Base-by-base conservation (phyloP, 2,329 filamentous ascomycete genomes). In the Ascochyta fabae region DNA sequence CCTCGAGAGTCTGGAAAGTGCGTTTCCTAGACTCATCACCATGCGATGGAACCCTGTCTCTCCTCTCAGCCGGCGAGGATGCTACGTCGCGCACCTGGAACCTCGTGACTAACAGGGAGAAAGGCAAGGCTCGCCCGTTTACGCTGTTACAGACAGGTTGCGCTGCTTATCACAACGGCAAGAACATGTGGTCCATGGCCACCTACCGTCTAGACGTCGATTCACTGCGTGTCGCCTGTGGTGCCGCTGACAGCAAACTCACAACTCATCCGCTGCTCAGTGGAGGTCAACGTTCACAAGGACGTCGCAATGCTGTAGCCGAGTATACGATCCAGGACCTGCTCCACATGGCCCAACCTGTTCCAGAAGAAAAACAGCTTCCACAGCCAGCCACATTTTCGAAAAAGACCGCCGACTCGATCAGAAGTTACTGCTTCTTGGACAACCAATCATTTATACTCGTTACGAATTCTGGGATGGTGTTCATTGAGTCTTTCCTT, bases 1-100 rank as follows among this genome's bases (percentile, higher is more conserved):
- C 84, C 3, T 96, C 94, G 7, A 86, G 95, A 54, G 96, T 99
- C 62, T 99, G 95, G 95, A 84, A 86, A 41, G 86, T 96, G 8
- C 83, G 84, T 50, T 95, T 97, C 62, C 76, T 87, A 1, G 56
- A 72, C 24, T 33, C 49, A 22, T 38, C 57, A 47, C 44, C 44
- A 6, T 59, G 52, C 27, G 47, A 88, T 16, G 80, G 79, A 22
- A 60, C 55, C 1, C 41, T 71, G 22, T 60, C 52, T 9, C 68
- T 96, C 0, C 82, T 91, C 36, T 96, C 94, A 0, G 90, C 92
- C 63, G 92, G 93, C 10, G 93, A 97, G 75, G 93, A 97, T 75
- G 85, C 89, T 8, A 90, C 89, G 6, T 84, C 86, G 48, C 88
- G 93, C 65, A 79, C 84, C 58, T 97, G 93, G 92, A 79, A 64